A percentile compares a stretch with the other conserved stretches of the same genome.
Conservation (phyloP, 441 rosid genomes). For the Biscutella laevigata region DNA sequence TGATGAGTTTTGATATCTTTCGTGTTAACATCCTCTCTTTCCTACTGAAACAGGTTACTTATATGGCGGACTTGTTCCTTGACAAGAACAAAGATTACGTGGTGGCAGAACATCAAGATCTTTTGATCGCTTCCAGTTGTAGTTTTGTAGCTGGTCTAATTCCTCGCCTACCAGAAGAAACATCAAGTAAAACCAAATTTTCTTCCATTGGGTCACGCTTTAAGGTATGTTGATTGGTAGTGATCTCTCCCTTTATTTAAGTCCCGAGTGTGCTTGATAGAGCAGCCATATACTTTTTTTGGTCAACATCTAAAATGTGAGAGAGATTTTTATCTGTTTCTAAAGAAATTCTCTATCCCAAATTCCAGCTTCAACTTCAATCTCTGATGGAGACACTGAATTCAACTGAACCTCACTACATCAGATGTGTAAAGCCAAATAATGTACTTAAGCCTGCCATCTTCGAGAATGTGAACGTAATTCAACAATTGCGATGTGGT, state of each 20-base stretch:
- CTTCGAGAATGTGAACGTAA: constrained; percentile 88
- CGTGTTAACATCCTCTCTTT: constrained; percentile 18
- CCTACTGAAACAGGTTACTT: constrained; percentile 51
- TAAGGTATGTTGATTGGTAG: constrained; percentile 46
- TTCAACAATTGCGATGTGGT: constrained; percentile 98
- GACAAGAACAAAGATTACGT: constrained; percentile 99
- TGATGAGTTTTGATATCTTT: constrained; percentile 10
- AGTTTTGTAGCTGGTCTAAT: constrained; percentile 75
- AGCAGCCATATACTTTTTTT: constrained; percentile 5
- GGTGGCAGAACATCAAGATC: constrained; percentile 98
- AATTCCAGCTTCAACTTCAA: constrained; percentile 95
- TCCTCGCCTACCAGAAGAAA: constrained; percentile 88
- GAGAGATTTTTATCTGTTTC: constrained; percentile 9
- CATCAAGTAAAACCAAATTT: constrained; percentile 94
- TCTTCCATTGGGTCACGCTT: constrained; percentile 98
- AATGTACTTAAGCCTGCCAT: constrained; percentile 92
- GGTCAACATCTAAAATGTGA: too few species aligned
- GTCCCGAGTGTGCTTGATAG: constrained; percentile 1
- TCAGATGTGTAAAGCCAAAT: constrained; percentile 99
- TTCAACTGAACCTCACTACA: constrained; percentile 98
- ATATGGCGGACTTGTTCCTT: constrained; percentile 91
- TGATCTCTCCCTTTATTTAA: background rate
- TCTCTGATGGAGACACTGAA: constrained; percentile 96
- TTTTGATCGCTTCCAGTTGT: constrained; percentile 75
- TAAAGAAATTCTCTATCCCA: constrained; percentile 35